Conservation (phyloP, 805 yeast species). For the Metschnikowia cerradonensis region DNA sequence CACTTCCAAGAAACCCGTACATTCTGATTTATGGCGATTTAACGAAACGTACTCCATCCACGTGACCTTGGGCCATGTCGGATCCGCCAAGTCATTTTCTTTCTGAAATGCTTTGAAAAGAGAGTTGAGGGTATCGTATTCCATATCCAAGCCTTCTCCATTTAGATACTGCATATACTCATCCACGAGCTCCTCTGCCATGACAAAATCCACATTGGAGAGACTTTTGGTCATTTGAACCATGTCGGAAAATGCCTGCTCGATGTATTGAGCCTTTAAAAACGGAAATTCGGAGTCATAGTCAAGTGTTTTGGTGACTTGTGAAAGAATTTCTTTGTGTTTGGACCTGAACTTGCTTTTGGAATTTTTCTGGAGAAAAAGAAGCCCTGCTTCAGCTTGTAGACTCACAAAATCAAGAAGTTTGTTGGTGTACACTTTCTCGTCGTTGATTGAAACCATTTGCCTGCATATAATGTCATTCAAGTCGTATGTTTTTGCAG, state of each 20-base stretch:
- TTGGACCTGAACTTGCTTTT: constrained; percentile 24
- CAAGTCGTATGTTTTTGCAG: constrained; percentile 6
- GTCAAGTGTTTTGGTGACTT: constrained; percentile 20
- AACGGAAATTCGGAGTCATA: constrained; percentile 23
- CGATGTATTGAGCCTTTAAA: constrained; percentile 34
- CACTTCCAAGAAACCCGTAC: constrained; percentile 22
- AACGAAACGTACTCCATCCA: constrained; percentile 36
- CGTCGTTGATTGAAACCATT: constrained; percentile 18
- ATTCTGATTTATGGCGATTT: constrained; percentile 25
- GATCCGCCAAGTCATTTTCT: constrained; percentile 27
- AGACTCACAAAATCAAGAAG: constrained; percentile 31
- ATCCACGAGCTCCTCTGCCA: constrained; percentile 21
- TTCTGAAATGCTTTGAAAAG: constrained; percentile 25
- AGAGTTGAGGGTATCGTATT: constrained; percentile 23
- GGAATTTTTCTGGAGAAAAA: constrained; percentile 27
- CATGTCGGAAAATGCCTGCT: constrained; percentile 21
- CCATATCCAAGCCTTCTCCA: constrained; percentile 9
- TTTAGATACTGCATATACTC: constrained; percentile 24
- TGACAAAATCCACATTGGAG: background rate
- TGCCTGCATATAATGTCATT: constrained; percentile 10
- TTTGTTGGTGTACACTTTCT: constrained; percentile 26
- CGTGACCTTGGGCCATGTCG: constrained; percentile 34
- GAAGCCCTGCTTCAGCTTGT: constrained; percentile 26
- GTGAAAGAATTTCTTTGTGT: constrained; percentile 30
- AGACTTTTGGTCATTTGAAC: background rate